Conservation (phyloP, 139 green algal genomes). For the Ettlia oleoabundans region DNA sequence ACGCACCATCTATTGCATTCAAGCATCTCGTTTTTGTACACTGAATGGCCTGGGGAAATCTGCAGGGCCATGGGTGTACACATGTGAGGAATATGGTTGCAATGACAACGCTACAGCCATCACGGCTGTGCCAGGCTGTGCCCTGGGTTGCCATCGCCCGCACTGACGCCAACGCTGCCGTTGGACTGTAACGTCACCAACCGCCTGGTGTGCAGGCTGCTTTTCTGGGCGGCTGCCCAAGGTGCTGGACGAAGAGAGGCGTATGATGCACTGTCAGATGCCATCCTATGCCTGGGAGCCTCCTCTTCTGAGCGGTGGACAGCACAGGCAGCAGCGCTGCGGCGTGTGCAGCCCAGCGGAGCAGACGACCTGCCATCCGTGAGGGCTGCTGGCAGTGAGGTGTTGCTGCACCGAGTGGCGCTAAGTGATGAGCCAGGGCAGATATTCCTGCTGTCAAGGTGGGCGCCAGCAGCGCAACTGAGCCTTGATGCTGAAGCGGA, state of each 20-base stretch:
- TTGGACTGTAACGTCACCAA: too few relatives aligned
- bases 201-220: slow-evolving; percentile 20
- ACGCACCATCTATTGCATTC: not conserved
- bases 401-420: slow-evolving; percentile 6
- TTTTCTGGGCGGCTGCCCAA: slow-evolving; percentile 13
- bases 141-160: too few relatives aligned
- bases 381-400: not conserved
- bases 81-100: too few relatives aligned
- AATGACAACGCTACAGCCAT: too few relatives aligned
- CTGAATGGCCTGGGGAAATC: not conserved
- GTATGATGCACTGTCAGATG: slow-evolving; percentile 21
- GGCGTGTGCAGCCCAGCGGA: not conserved
- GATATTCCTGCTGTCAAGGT: slow-evolving; percentile 24
- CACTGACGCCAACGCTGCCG: too few relatives aligned
- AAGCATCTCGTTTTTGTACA: not conserved
- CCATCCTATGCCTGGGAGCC: not conserved
- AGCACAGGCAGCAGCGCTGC: slow-evolving; percentile 6
- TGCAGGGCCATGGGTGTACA: slow-evolving; percentile 8
- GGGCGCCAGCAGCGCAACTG: not conserved
- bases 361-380: slow-evolving; percentile 22
- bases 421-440: slow-evolving; percentile 23
- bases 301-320: not conserved
- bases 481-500: not conserved
- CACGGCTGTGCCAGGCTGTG: too few relatives aligned
- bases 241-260: slow-evolving; percentile 18